Evolutionary conservation across 2,329 filamentous ascomycete species (phyloP).

Genomic region (Ophiostoma triangulosporum): DNA sequence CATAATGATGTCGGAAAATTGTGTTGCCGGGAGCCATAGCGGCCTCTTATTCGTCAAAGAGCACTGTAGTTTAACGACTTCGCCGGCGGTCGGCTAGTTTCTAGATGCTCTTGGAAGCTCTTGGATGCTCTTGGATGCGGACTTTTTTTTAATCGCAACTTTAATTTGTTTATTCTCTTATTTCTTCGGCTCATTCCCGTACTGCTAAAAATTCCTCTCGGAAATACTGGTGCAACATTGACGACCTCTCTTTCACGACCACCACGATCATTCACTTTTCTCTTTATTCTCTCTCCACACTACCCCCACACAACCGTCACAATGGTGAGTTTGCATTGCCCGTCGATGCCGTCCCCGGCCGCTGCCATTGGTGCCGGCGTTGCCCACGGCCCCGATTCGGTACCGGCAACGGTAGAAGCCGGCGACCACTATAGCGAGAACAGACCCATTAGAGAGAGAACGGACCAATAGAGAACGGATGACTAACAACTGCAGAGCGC

Average conservation of each 20-base stretch:
- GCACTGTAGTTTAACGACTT: not conserved
- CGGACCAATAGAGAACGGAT: no score
- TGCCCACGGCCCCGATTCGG: no score
- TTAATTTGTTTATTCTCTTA: not conserved
- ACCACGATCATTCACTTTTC: not conserved
- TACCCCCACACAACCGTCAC: slow-evolving; percentile 6
- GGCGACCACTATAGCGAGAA: not conserved
- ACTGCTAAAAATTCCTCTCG: slow-evolving; percentile 10
- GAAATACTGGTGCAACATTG: not conserved
- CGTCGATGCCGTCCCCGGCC: not conserved
- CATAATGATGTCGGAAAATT: not conserved
- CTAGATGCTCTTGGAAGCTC: slow-evolving; percentile 24
- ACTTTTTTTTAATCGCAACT: not conserved
- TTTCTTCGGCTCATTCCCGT: slow-evolving; percentile 8
- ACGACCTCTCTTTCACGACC: not conserved
- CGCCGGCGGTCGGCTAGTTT: slow-evolving; percentile 14
- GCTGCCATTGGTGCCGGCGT: no score
- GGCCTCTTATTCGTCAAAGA: not conserved
- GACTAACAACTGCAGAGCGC: slow-evolving; percentile 24
- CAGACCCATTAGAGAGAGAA: not conserved
- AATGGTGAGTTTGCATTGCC: slow-evolving; percentile 15
- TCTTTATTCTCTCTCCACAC: slow-evolving; percentile 2
- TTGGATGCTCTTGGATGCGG: slow-evolving; percentile 9
- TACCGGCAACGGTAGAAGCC: no score
- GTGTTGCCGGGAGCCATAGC: not conserved